These are phyloP conservation scores for Dimargaris xerosporica DNA, from an alignment of 192 early-diverging fungal genomes.

Conservation along the genomic window DNA sequence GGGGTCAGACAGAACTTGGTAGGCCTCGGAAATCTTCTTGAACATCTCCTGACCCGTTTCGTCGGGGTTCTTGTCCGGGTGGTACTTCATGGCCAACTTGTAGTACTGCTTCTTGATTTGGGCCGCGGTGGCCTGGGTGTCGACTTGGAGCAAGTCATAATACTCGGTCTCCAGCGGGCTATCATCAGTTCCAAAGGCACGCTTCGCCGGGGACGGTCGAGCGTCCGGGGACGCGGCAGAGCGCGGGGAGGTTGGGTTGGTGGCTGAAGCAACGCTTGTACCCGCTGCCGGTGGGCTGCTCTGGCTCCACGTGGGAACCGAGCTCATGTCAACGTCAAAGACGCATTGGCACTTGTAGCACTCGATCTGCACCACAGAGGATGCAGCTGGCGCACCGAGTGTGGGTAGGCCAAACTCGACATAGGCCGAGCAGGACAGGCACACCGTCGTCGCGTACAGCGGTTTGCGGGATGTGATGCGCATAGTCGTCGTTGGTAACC, in stretches of 20 bases:
- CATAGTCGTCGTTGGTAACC: no score
- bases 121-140: constrained; percentile 50
- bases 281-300: not conserved
- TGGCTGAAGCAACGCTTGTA: not conserved
- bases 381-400: constrained; percentile 17
- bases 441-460: constrained; percentile 15
- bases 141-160: constrained; percentile 78
- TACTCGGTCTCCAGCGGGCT: constrained; percentile 68
- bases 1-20: constrained; percentile 89
- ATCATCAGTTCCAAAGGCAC: constrained; percentile 33
- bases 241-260: constrained; percentile 3
- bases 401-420: constrained; percentile 31
- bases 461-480: not conserved
- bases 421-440: constrained; percentile 24
- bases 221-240: constrained; percentile 9
- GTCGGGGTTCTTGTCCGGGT: constrained; percentile 38
- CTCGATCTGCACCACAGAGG: constrained; percentile 16
- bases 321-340: constrained; percentile 30
- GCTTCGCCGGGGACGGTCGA: constrained; percentile 17
- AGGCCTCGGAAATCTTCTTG: constrained; percentile 92
- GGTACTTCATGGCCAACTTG: constrained; percentile 36
- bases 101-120: constrained; percentile 91
- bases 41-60: constrained; percentile 46
- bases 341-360: constrained; percentile 26
- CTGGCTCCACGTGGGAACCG: constrained; percentile 30